Evolutionary conservation across 2,329 filamentous ascomycete genomes (phyloP).

Genomic region (Sporothrix luriei): DNA sequence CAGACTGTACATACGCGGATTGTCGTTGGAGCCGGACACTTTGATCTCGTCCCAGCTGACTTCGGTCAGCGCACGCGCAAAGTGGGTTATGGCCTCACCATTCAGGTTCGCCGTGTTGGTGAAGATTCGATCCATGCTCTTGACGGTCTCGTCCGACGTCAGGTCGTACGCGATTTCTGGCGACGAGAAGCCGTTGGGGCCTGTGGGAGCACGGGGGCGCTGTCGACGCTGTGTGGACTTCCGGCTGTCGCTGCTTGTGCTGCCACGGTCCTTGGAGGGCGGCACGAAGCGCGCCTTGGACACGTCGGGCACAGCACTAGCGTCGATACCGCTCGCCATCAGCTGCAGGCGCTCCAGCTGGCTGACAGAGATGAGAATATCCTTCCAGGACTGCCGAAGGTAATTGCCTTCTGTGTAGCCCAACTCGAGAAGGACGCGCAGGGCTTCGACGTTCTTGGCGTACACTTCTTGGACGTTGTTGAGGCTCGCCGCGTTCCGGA

Average conservation of each 20-base stretch:
- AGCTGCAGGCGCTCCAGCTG: slow-evolving; percentile 94
- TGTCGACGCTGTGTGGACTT: slow-evolving; percentile 63
- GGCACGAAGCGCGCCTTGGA: slow-evolving; percentile 76
- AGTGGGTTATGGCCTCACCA: slow-evolving; percentile 92
- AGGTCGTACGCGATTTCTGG: slow-evolving; percentile 87
- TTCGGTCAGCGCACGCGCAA: slow-evolving; percentile 87
- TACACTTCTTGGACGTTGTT: slow-evolving; percentile 95
- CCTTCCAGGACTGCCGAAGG: slow-evolving; percentile 88
- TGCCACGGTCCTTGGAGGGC: slow-evolving; percentile 53
- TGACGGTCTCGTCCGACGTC: slow-evolving; percentile 78
- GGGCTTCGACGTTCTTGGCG: slow-evolving; percentile 91
- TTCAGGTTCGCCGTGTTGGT: slow-evolving; percentile 92
- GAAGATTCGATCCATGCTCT: slow-evolving; percentile 92
- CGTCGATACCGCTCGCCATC: slow-evolving; percentile 91
- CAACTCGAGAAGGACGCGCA: slow-evolving; percentile 88
- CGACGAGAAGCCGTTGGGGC: slow-evolving; percentile 64
- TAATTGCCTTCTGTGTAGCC: slow-evolving; percentile 91
- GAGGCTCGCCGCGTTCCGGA: slow-evolving; percentile 92
- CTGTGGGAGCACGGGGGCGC: slow-evolving; percentile 57
- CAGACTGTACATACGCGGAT: slow-evolving; percentile 91
- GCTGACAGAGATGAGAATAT: slow-evolving; percentile 91
- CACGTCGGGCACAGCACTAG: slow-evolving; percentile 88
- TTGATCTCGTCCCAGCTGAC: slow-evolving; percentile 99
- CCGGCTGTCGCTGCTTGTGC: slow-evolving; percentile 55
- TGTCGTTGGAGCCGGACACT: slow-evolving; percentile 93